These are phyloP conservation scores for Pseudogymnoascus verrucosus DNA, from an alignment of 2,329 filamentous ascomycete genomes.

Conservation along the genomic window DNA sequence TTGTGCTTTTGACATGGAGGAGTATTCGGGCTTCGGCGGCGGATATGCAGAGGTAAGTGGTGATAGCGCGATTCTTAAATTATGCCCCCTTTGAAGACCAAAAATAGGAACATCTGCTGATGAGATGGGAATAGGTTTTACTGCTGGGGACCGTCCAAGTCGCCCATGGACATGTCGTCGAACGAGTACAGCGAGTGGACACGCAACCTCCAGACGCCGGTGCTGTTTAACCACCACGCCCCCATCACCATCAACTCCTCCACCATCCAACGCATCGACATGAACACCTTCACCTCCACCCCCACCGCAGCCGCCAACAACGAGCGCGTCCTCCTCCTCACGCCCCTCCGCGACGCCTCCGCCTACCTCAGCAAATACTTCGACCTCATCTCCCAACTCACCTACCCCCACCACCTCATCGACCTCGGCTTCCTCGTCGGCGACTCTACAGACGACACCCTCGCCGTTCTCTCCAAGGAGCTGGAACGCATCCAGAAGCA, in stretches of 20 bases:
- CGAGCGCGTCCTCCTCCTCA: conserved; percentile 85
- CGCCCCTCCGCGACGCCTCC: conserved; percentile 84
- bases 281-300: conserved; percentile 79
- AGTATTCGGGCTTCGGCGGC: conserved; percentile 71
- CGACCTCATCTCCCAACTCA: conserved; percentile 79
- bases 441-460: conserved; percentile 83
- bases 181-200: conserved; percentile 91
- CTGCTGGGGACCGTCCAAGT: conserved; percentile 90
- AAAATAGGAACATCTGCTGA: not conserved
- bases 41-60: conserved; percentile 76
- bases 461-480: conserved; percentile 78
- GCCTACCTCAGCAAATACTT: conserved; percentile 82
- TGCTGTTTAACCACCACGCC: conserved; percentile 92
- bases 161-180: conserved; percentile 89
- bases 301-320: conserved; percentile 69
- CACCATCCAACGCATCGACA: conserved; percentile 70
- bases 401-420: conserved; percentile 91
- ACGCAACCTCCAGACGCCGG: conserved; percentile 79
- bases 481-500: conserved; percentile 80
- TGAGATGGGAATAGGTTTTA: conserved; percentile 61
- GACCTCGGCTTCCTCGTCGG: conserved; percentile 92
- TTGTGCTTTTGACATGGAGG: conserved; percentile 79
- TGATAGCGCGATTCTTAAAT: not conserved
- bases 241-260: conserved; percentile 76
- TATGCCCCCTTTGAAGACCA: not conserved